Percentiles rank a stretch among this genome's conserved stretches.
Evolutionary conservation across 352 stramenopile species (phyloP).

Genomic region (Pythium aristosporum): DNA sequence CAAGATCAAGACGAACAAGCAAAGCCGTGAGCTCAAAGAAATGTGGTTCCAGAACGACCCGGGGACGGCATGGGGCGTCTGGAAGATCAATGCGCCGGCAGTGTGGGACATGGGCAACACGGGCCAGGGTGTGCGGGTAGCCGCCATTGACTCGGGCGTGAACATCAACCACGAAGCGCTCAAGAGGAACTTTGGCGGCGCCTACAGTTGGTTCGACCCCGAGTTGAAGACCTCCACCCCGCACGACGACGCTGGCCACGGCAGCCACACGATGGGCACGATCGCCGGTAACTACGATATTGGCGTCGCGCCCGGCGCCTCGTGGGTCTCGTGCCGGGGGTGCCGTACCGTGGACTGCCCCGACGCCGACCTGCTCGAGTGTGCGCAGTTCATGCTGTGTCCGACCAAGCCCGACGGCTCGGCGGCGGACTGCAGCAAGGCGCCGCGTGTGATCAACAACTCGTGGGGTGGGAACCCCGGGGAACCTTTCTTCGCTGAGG

Average conservation of each 20-base stretch:
- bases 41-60: slow-evolving; percentile 14
- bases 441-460: slow-evolving; percentile 24
- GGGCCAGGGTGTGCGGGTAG: slow-evolving; percentile 27
- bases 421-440: slow-evolving; percentile 23
- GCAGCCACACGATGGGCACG: slow-evolving; percentile 10
- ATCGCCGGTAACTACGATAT: slow-evolving; percentile 9
- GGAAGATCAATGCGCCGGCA: slow-evolving; percentile 7
- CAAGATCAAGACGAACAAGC: slow-evolving; percentile 1
- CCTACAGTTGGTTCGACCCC: slow-evolving; percentile 33
- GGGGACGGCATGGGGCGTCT: slow-evolving; percentile 2
- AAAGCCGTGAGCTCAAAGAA: slow-evolving; percentile 2
- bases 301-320: slow-evolving; percentile 5
- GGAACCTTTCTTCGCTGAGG: slow-evolving; percentile 12
- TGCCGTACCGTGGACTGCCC: slow-evolving; percentile 21
- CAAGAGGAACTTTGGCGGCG: slow-evolving; percentile 25
- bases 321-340: slow-evolving; percentile 24
- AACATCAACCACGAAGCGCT: slow-evolving; percentile 29
- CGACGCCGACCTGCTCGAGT: slow-evolving; percentile 22
- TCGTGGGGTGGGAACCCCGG: slow-evolving; percentile 12
- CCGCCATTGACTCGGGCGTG: slow-evolving; percentile 32
- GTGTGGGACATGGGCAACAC: slow-evolving; percentile 23
- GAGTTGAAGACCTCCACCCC: slow-evolving; percentile 9
- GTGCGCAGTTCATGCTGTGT: slow-evolving; percentile 32
- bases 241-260: slow-evolving; percentile 22
- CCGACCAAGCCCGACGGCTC: slow-evolving; percentile 25